phyloP scores from a whole-genome alignment of 495 filamentous ascomycete species.

The Geoglossum glabrum region DNA sequence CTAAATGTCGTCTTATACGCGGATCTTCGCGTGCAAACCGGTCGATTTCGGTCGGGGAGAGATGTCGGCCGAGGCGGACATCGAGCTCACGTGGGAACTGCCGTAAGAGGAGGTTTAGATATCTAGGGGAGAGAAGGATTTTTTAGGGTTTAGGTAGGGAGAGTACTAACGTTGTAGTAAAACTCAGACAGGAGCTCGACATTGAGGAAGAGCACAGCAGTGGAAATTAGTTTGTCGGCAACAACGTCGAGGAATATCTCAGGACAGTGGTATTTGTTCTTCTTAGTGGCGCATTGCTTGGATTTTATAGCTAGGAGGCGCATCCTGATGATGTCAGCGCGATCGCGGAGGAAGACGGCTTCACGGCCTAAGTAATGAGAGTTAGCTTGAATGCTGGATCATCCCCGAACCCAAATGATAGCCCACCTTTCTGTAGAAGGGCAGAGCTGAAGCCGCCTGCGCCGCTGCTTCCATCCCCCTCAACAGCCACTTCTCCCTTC shows the following conservation, averaged over 20 bases:
- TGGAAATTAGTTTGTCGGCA: slow-evolving; percentile 82
- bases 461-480: slow-evolving; percentile 62
- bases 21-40: slow-evolving; percentile 83
- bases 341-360: slow-evolving; percentile 79
- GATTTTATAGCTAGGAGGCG: slow-evolving; percentile 67
- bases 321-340: slow-evolving; percentile 76
- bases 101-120: neutral
- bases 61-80: slow-evolving; percentile 57
- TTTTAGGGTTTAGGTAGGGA: neutral
- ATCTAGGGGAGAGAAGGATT: slow-evolving; percentile 1
- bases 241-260: slow-evolving; percentile 96
- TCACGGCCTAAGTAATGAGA: slow-evolving; percentile 46
- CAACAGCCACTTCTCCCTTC: slow-evolving; percentile 63
- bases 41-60: slow-evolving; percentile 63
- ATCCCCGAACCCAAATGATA: neutral
- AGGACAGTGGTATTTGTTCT: slow-evolving; percentile 91
- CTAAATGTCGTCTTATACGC: slow-evolving; percentile 69
- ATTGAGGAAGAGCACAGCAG: slow-evolving; percentile 91
- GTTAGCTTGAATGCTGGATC: neutral
- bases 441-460: slow-evolving; percentile 82
- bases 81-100: slow-evolving; percentile 84
- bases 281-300: slow-evolving; percentile 59
- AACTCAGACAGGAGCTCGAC: slow-evolving; percentile 94
- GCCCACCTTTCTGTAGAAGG: slow-evolving; percentile 53
- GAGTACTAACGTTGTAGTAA: slow-evolving; percentile 46